Evolutionary conservation across 805 yeast species (phyloP).

Genomic region (Saccharomycodes ludwigii): DNA sequence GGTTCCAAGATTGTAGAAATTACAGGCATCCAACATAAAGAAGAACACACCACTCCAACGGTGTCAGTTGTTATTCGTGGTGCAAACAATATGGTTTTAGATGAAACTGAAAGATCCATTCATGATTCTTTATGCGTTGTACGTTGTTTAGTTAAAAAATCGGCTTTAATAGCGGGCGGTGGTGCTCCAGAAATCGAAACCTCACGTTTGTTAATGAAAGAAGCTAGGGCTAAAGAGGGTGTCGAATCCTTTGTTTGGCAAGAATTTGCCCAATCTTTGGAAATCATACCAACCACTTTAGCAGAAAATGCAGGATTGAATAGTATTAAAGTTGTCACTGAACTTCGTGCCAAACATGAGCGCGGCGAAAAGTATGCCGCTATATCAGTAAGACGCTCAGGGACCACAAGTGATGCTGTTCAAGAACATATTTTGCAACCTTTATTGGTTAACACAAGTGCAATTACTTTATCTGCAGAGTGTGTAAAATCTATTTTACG

Average conservation of each 20-base stretch:
- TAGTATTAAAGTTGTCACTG: slow-evolving; percentile 85
- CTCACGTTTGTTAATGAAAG: slow-evolving; percentile 59
- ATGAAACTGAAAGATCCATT: slow-evolving; percentile 93
- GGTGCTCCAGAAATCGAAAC: slow-evolving; percentile 97
- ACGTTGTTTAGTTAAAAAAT: slow-evolving; percentile 78
- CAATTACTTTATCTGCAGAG: slow-evolving; percentile 89
- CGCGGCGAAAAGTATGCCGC: slow-evolving; percentile 91
- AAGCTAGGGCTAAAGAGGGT: slow-evolving; percentile 63
- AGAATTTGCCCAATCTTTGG: slow-evolving; percentile 85
- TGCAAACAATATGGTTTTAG: slow-evolving; percentile 79
- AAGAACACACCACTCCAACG: slow-evolving; percentile 29
- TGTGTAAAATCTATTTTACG: slow-evolving; percentile 91
- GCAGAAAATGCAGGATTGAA: slow-evolving; percentile 94
- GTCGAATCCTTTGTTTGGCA: slow-evolving; percentile 84
- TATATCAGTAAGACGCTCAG: slow-evolving; percentile 85
- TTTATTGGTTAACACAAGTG: slow-evolving; percentile 86
- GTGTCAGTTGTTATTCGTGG: slow-evolving; percentile 92
- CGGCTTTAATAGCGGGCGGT: slow-evolving; percentile 93
- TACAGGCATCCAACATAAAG: slow-evolving; percentile 55
- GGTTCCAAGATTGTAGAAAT: slow-evolving; percentile 85
- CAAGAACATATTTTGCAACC: slow-evolving; percentile 96
- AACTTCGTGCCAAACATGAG: slow-evolving; percentile 82
- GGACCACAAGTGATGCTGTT: slow-evolving; percentile 70
- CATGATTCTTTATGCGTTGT: slow-evolving; percentile 97
- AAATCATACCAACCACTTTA: slow-evolving; percentile 83